Evolutionary conservation across 805 yeast species (phyloP).

Genomic region (Sugiyamaella americana): DNA sequence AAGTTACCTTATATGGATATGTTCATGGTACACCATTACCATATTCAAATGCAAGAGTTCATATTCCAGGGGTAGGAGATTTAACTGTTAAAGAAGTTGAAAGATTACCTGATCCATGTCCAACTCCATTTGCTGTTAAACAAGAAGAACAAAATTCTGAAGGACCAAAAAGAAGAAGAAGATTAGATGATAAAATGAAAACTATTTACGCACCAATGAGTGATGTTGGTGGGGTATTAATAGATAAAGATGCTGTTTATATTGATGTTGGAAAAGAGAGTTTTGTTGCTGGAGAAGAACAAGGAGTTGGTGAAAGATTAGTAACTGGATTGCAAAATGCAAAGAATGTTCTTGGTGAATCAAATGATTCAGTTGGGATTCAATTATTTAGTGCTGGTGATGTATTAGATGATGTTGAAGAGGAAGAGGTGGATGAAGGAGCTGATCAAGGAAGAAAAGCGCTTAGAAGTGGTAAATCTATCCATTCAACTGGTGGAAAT

Average conservation of each 20-base stretch:
- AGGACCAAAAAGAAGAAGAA: constrained; percentile 58
- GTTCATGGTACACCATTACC: constrained; percentile 89
- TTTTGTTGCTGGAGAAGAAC: constrained; percentile 58
- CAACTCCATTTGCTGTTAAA: constrained; percentile 90
- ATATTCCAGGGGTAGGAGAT: constrained; percentile 95
- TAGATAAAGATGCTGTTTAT: constrained; percentile 96
- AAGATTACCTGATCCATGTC: constrained; percentile 96
- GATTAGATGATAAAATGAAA: constrained; percentile 91
- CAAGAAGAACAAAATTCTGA: constrained; percentile 56
- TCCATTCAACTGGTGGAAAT: constrained; percentile 13
- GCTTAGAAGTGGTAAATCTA: constrained; percentile 52
- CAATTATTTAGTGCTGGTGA: constrained; percentile 64
- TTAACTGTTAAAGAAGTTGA: constrained; percentile 68
- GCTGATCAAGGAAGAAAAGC: constrained; percentile 57
- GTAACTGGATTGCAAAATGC: constrained; percentile 78
- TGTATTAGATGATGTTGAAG: constrained; percentile 41
- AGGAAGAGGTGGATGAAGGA: constrained; percentile 38
- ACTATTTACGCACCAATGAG: constrained; percentile 98
- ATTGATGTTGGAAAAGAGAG: constrained; percentile 62
- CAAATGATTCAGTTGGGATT: constrained; percentile 60
- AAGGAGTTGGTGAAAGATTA: constrained; percentile 79
- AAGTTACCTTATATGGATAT: constrained; percentile 88
- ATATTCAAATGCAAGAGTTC: constrained; percentile 63
- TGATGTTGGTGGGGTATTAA: constrained; percentile 96
- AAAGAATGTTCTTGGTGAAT: constrained; percentile 51